Conservation (phyloP, 2,329 filamentous ascomycete genomes). For the Ophiostoma himal-ulmi region DNA sequence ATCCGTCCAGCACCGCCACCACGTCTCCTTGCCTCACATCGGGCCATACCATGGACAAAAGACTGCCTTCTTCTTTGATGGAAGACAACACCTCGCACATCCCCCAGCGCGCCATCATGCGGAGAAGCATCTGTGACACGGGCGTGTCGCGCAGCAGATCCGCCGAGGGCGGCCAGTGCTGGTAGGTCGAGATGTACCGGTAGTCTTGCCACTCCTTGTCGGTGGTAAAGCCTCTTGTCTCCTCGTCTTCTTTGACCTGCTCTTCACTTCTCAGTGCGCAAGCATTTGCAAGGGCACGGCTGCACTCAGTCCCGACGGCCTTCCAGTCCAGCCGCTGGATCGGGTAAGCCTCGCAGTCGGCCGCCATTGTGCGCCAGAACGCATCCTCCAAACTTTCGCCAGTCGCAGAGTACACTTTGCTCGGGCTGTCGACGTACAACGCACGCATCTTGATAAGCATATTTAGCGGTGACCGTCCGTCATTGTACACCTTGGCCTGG, state of each 20-base stretch:
- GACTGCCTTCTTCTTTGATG: too few species aligned
- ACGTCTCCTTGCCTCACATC: conserved; percentile 15
- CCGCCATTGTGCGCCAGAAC: conserved; percentile 21
- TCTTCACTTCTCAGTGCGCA: background rate
- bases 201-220: background rate
- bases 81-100: background rate
- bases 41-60: conserved; percentile 16
- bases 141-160: background rate
- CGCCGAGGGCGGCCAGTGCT: background rate
- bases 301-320: background rate
- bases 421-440: background rate
- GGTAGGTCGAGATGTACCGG: background rate
- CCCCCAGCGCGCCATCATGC: background rate
- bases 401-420: background rate
- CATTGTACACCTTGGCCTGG: background rate
- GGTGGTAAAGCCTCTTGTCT: background rate
- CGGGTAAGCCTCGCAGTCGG: conserved; percentile 21
- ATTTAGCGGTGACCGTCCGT: background rate
- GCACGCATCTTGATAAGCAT: background rate
- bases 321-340: conserved; percentile 11
- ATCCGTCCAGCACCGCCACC: conserved; percentile 21
- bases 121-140: background rate
- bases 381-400: conserved; percentile 18
- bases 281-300: background rate
- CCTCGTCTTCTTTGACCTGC: background rate